Evolutionary conservation across 2,329 filamentous ascomycete genomes (phyloP).

Genomic region (Geosmithia putterillii): DNA sequence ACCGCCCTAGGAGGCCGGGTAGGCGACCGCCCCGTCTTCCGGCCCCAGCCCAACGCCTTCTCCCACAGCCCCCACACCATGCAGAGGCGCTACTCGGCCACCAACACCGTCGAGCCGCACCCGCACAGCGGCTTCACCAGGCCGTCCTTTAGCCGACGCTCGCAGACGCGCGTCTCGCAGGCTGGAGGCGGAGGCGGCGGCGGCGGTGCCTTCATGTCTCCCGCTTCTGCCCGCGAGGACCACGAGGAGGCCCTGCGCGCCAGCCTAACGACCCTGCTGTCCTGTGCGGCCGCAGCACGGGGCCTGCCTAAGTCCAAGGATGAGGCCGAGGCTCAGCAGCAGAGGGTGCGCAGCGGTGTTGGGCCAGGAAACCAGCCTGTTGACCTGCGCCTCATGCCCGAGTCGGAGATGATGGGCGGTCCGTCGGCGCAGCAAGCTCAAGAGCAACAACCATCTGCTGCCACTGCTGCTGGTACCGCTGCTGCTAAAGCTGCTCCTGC

Average conservation of each 20-base stretch:
- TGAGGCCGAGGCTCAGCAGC: slow-evolving; percentile 24
- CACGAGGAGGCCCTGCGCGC: slow-evolving; percentile 89
- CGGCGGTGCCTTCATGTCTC: slow-evolving; percentile 54
- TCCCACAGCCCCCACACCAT: slow-evolving; percentile 46
- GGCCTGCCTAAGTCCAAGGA: slow-evolving; percentile 58
- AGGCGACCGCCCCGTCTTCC: slow-evolving; percentile 49
- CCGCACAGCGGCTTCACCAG: slow-evolving; percentile 37
- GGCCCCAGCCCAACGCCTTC: slow-evolving; percentile 85
- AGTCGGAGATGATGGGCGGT: slow-evolving; percentile 41
- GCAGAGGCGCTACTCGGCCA: slow-evolving; percentile 36
- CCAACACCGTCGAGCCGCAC: slow-evolving; percentile 34
- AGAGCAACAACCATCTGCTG: neutral
- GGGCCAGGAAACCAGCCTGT: slow-evolving; percentile 40
- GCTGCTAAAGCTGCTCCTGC: slow-evolving; percentile 8
- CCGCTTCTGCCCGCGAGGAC: slow-evolving; percentile 68
- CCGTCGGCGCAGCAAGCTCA: slow-evolving; percentile 12
- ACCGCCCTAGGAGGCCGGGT: slow-evolving; percentile 52
- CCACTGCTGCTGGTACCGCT: neutral
- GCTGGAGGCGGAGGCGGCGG: slow-evolving; percentile 10
- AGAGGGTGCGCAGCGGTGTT: slow-evolving; percentile 21
- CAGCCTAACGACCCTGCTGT: slow-evolving; percentile 87
- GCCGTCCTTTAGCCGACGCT: slow-evolving; percentile 33
- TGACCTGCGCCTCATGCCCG: slow-evolving; percentile 45
- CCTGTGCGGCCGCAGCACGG: slow-evolving; percentile 84
- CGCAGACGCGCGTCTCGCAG: slow-evolving; percentile 32